Percentiles rank a stretch among this genome's conserved stretches.
phyloP scores from a whole-genome alignment of 805 yeast genomes.

The Wickerhamiella hasegawae region DNA sequence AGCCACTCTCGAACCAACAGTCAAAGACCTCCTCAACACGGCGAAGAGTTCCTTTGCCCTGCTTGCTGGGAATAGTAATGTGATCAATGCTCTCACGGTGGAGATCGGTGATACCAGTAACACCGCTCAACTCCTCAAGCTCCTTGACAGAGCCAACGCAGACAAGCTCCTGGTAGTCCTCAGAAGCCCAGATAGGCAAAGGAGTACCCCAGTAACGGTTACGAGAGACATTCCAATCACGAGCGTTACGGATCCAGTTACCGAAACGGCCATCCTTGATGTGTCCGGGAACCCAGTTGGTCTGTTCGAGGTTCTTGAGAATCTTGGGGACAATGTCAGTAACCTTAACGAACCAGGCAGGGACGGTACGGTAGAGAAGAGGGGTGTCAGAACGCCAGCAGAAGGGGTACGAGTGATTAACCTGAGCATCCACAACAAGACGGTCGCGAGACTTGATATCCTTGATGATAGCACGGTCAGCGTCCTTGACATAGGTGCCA shows the following conservation, averaged over 20 bases:
- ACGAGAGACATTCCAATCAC: conserved; percentile 98
- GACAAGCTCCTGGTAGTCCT: conserved; percentile 80
- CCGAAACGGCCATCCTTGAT: conserved; percentile 92
- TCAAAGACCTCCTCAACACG: conserved; percentile 97
- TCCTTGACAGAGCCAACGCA: conserved; percentile 87
- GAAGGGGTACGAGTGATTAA: conserved; percentile 95
- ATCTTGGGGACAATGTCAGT: conserved; percentile 76
- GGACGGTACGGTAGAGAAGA: conserved; percentile 85
- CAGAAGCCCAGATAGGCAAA: conserved; percentile 93
- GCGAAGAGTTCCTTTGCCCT: conserved; percentile 73
- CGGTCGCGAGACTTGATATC: conserved; percentile 63
- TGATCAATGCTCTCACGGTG: conserved; percentile 90
- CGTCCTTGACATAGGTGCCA: conserved; percentile 87
- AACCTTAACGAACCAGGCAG: conserved; percentile 96
- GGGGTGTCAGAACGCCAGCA: conserved; percentile 99
- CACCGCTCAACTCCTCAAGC: conserved; percentile 72
- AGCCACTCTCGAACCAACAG: conserved; percentile 99
- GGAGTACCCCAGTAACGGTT: conserved; percentile 99
- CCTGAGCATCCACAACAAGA: conserved; percentile 60
- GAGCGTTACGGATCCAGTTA: conserved; percentile 96
- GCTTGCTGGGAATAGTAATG: conserved; percentile 80
- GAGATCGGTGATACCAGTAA: conserved; percentile 63
- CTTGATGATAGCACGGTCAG: conserved; percentile 83
- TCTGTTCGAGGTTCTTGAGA: conserved; percentile 67
- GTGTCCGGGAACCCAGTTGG: conserved; percentile 86